These are phyloP conservation scores for Cladorrhinum samala DNA, from an alignment of 495 filamentous ascomycete genomes.

Conservation along the genomic window DNA sequence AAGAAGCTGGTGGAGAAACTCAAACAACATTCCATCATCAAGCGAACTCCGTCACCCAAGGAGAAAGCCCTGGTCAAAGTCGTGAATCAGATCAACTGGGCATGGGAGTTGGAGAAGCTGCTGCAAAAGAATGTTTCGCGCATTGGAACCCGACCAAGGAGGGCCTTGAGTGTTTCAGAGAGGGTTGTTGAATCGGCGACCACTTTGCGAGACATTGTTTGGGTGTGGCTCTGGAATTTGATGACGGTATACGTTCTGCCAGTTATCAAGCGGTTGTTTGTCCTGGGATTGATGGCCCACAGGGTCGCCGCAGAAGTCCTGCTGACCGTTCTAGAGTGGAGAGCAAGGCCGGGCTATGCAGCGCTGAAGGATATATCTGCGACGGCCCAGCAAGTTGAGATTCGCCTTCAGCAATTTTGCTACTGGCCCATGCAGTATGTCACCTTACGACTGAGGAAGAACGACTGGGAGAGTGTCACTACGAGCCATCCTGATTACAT, in stretches of 20 bases:
- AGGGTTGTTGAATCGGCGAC: conserved; percentile 90
- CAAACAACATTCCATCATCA: conserved; percentile 76
- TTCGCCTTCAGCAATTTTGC: conserved; percentile 95
- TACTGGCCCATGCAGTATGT: conserved; percentile 98
- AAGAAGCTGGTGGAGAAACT: conserved; percentile 76
- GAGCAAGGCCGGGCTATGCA: conserved; percentile 68
- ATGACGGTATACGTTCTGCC: conserved; percentile 75
- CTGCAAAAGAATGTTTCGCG: conserved; percentile 82
- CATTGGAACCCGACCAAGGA: conserved; percentile 70
- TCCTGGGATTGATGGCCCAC: conserved; percentile 73
- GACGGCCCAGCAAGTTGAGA: conserved; percentile 97
- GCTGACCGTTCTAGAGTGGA: conserved; percentile 79
- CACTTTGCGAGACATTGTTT: conserved; percentile 67
- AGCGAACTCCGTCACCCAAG: conserved; percentile 69
- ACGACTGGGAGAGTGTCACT: conserved; percentile 93
- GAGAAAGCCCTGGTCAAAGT: conserved; percentile 75
- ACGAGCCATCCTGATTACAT: conserved; percentile 98
- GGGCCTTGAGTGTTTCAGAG: conserved; percentile 88
- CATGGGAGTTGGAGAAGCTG: conserved; percentile 76
- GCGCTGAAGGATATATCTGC: conserved; percentile 94
- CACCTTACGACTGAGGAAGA: conserved; percentile 78
- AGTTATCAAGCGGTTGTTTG: conserved; percentile 63
- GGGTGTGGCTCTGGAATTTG: conserved; percentile 63
- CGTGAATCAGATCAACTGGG: conserved; percentile 93
- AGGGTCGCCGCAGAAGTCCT: conserved; percentile 75